Percentiles rank a stretch among this genome's conserved stretches.
phyloP scores from a whole-genome alignment of 805 yeast species.

The Cyberlindnera americana region DNA sequence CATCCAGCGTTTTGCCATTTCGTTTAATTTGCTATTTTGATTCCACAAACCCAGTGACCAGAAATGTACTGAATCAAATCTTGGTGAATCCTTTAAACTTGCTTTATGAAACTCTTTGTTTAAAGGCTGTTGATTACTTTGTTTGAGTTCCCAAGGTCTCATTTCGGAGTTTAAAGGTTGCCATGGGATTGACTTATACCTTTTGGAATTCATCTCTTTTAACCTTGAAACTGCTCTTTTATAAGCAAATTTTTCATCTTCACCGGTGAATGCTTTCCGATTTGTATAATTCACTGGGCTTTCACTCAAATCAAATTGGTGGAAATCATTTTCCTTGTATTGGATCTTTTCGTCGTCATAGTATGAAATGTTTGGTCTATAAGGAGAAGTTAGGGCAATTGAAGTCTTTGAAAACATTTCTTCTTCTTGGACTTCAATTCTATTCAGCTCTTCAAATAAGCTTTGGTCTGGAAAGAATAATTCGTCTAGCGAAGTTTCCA shows the following conservation, averaged over 20 bases:
- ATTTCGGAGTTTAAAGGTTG: constrained; percentile 45
- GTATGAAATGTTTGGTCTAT: constrained; percentile 64
- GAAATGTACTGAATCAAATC: constrained; percentile 46
- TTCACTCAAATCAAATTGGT: constrained; percentile 23
- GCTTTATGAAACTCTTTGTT: constrained; percentile 17
- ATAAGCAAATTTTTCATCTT: constrained; percentile 72
- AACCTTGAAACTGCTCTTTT: constrained; percentile 67
- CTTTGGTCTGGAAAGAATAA: constrained; percentile 70
- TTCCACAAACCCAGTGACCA: constrained; percentile 72
- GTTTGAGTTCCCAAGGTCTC: constrained; percentile 54
- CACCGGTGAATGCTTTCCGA: constrained; percentile 62
- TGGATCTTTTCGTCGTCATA: constrained; percentile 48
- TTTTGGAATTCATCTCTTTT: constrained; percentile 50
- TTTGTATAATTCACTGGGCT: constrained; percentile 39
- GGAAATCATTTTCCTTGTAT: constrained; percentile 28
- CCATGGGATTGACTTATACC: constrained; percentile 56
- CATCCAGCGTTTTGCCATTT: constrained; percentile 55
- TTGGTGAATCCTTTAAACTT: constrained; percentile 13
- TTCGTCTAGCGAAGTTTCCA: constrained; percentile 46
- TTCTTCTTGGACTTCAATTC: constrained; percentile 52
- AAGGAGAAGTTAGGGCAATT: constrained; percentile 58
- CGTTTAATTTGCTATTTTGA: constrained; percentile 43
- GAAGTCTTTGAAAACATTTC: constrained; percentile 68
- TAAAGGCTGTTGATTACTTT: too few species aligned
- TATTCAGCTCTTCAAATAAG: constrained; percentile 31